Percentiles rank a stretch among this genome's conserved stretches.
Conservation (phyloP, 2,329 filamentous ascomycete genomes). For the Verticillium nubilum region DNA sequence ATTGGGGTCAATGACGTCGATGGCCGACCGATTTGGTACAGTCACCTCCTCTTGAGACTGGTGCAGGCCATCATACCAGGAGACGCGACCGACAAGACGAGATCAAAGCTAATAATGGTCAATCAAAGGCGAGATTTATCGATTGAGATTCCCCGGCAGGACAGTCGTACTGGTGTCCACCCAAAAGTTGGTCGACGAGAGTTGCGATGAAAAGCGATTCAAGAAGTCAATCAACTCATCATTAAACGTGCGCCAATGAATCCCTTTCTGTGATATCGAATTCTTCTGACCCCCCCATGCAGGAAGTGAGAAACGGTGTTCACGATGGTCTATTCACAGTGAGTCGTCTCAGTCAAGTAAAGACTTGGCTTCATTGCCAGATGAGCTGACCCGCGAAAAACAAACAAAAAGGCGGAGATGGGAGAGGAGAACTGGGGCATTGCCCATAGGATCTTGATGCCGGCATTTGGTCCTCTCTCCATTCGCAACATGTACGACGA, state of each 20-base stretch:
- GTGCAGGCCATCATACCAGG: neutral
- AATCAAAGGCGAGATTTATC: conserved; percentile 51
- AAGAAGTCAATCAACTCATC: conserved; percentile 47
- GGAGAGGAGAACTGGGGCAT: conserved; percentile 29
- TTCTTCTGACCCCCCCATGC: neutral
- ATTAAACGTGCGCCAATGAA: conserved; percentile 22
- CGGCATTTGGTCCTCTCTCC: conserved; percentile 63
- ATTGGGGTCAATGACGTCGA: conserved; percentile 44
- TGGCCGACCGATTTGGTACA: conserved; percentile 62
- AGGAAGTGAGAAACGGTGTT: conserved; percentile 53
- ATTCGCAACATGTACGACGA: conserved; percentile 56
- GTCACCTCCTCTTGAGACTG: neutral
- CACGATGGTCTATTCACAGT: conserved; percentile 25
- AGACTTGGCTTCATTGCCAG: neutral
- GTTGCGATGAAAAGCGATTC: conserved; percentile 63
- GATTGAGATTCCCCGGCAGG: conserved; percentile 43
- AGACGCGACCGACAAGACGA: neutral
- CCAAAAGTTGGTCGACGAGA: conserved; percentile 54
- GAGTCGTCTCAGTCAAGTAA: neutral
- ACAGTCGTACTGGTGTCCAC: conserved; percentile 46
- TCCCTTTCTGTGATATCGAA: neutral
- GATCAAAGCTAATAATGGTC: neutral
- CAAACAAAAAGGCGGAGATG: conserved; percentile 3
- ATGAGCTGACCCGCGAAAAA: neutral
- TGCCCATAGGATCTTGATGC: conserved; percentile 60